Evolutionary conservation across 2,329 filamentous ascomycete genomes (phyloP).

Genomic region (Teratosphaeriaceae sp.): DNA sequence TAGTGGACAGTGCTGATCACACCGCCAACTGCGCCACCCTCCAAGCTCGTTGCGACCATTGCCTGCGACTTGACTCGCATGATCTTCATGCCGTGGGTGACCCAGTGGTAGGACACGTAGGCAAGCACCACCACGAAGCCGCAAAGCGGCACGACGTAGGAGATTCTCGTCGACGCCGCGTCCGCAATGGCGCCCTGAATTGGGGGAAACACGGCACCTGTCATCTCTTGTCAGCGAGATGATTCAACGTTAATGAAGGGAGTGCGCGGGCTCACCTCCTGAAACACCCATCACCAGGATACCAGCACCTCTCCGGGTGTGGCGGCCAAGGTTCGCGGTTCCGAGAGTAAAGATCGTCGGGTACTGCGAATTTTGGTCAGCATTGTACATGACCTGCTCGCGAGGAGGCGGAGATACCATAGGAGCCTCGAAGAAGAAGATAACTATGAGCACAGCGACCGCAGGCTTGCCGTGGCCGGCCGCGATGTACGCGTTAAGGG

Average conservation of each 20-base stretch:
- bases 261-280: conserved; percentile 11
- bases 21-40: conserved; percentile 28
- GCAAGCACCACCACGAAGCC: conserved; percentile 36
- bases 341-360: conserved; percentile 35
- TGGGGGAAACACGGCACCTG: conserved; percentile 29
- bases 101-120: conserved; percentile 30
- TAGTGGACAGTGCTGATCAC: conserved; percentile 29
- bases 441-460: conserved; percentile 29
- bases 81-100: conserved; percentile 26
- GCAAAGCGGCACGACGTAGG: conserved; percentile 39
- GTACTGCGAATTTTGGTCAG: too few species aligned
- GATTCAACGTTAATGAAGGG: not conserved
- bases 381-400: too few species aligned
- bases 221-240: not conserved
- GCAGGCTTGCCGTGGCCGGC: conserved; percentile 25
- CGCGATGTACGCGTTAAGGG: conserved; percentile 29
- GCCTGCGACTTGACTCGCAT: conserved; percentile 27
- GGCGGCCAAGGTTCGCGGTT: conserved; percentile 33
- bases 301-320: conserved; percentile 35
- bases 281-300: conserved; percentile 36
- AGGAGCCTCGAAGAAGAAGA: conserved; percentile 34
- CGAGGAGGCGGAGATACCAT: too few species aligned
- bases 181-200: conserved; percentile 36
- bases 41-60: conserved; percentile 23
- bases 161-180: conserved; percentile 34